Evolutionary conservation across 345 rosid genomes (phyloP).

Genomic region (Arabidopsis thaliana): DNA sequence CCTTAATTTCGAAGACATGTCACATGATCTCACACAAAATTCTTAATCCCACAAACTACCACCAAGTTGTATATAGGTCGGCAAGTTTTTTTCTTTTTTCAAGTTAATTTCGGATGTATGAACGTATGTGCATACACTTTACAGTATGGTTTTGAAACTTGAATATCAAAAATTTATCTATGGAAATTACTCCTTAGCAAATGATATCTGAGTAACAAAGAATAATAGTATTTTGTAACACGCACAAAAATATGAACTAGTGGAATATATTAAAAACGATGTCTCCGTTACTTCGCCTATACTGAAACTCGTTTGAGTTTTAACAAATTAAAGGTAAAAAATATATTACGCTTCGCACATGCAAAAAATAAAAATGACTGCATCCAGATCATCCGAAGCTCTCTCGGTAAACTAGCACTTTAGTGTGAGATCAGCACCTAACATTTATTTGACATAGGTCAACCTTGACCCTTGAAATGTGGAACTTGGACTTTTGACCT

Average conservation of each 20-base stretch:
- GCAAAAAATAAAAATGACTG: background rate
- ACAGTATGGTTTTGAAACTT: background rate
- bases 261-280: background rate
- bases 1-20: slow-evolving; percentile 46
- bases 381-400: background rate
- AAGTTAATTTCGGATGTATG: background rate
- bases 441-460: slow-evolving; percentile 15
- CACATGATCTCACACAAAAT: slow-evolving; percentile 42
- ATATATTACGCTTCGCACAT: background rate
- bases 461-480: slow-evolving; percentile 33
- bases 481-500: slow-evolving; percentile 39
- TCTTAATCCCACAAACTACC: slow-evolving; percentile 38
- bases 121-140: slow-evolving; percentile 17
- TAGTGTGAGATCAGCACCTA: slow-evolving; percentile 20
- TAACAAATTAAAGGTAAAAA: background rate
- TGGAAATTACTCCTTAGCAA: background rate
- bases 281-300: background rate
- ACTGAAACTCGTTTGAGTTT: background rate
- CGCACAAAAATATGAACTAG: background rate
- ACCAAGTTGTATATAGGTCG: slow-evolving; percentile 24
- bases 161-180: background rate
- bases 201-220: background rate
- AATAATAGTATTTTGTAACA: background rate
- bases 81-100: slow-evolving; percentile 2
- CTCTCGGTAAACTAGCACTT: slow-evolving; percentile 21